Percentiles rank a stretch among this genome's conserved stretches.
phyloP scores from a whole-genome alignment of 768 basidiomycete species.

The Mycena maculata region DNA sequence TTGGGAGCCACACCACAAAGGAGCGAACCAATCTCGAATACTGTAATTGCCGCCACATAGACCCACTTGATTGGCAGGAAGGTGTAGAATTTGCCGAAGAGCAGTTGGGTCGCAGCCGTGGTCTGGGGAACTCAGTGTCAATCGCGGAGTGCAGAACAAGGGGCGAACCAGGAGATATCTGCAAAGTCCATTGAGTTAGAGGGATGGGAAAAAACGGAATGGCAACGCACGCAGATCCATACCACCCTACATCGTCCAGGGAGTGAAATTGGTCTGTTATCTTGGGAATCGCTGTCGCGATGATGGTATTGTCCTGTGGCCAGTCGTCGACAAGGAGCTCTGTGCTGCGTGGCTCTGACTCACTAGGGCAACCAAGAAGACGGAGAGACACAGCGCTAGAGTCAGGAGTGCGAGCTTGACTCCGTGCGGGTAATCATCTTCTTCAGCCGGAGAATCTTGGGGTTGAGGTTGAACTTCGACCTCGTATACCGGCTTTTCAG shows the following conservation, averaged over 20 bases:
- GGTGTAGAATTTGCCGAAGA: slow-evolving; percentile 37
- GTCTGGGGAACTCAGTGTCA: slow-evolving; percentile 20
- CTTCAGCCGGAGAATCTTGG: neutral
- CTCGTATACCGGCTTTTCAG: neutral
- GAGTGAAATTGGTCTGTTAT: slow-evolving; percentile 45
- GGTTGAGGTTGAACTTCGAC: neutral
- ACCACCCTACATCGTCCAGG: slow-evolving; percentile 38
- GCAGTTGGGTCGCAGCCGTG: slow-evolving; percentile 34
- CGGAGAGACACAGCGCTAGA: slow-evolving; percentile 24
- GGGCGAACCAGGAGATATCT: slow-evolving; percentile 14
- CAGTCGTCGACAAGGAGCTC: neutral
- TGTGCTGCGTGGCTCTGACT: neutral
- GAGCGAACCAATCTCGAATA: slow-evolving; percentile 59
- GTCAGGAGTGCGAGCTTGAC: slow-evolving; percentile 9
- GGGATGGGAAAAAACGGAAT: slow-evolving; percentile 30
- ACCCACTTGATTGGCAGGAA: slow-evolving; percentile 36
- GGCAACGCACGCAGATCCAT: slow-evolving; percentile 38
- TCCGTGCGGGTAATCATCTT: slow-evolving; percentile 4
- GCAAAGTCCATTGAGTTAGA: neutral
- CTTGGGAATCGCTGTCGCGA: slow-evolving; percentile 42
- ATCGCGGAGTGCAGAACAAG: neutral
- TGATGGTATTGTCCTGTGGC: slow-evolving; percentile 7
- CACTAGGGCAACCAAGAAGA: slow-evolving; percentile 28
- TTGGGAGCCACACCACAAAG: slow-evolving; percentile 52
- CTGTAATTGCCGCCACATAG: slow-evolving; percentile 34